Percentiles rank a stretch among this genome's conserved stretches.
phyloP scores from a whole-genome alignment of 176 grass and related monocot species.

The Oryza nivara region DNA sequence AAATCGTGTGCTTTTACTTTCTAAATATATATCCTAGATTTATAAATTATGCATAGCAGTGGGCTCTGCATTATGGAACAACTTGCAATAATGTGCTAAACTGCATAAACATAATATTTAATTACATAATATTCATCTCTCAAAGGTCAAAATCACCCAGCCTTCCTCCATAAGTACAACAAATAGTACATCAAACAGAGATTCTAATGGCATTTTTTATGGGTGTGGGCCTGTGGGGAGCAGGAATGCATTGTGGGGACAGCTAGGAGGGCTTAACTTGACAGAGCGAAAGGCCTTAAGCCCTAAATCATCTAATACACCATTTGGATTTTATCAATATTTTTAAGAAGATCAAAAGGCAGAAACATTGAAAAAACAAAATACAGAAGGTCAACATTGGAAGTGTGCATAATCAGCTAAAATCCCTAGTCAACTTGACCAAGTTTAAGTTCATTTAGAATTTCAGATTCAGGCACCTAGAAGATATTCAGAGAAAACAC shows the following conservation, averaged over 20 bases:
- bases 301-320: conserved; percentile 1
- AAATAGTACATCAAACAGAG: neutral
- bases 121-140: neutral
- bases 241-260: neutral
- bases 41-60: neutral
- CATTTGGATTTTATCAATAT: neutral
- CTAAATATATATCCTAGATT: neutral
- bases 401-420: conserved; percentile 1
- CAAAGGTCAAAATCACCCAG: neutral
- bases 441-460: conserved; percentile 22
- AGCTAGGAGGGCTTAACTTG: neutral
- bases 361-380: conserved; percentile 1
- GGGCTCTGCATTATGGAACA: neutral
- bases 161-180: neutral
- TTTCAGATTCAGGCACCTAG: conserved; percentile 4
- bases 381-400: conserved; percentile 14
- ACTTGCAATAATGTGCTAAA: neutral
- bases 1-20: neutral
- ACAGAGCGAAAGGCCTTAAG: conserved; percentile 2
- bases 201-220: neutral
- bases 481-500: neutral
- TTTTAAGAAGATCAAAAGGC: neutral
- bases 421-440: neutral
- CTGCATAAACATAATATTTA: neutral
- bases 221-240: neutral